phyloP scores from a whole-genome alignment of 2,329 filamentous ascomycete genomes.

The Fusarium neocosmosporiellum region DNA sequence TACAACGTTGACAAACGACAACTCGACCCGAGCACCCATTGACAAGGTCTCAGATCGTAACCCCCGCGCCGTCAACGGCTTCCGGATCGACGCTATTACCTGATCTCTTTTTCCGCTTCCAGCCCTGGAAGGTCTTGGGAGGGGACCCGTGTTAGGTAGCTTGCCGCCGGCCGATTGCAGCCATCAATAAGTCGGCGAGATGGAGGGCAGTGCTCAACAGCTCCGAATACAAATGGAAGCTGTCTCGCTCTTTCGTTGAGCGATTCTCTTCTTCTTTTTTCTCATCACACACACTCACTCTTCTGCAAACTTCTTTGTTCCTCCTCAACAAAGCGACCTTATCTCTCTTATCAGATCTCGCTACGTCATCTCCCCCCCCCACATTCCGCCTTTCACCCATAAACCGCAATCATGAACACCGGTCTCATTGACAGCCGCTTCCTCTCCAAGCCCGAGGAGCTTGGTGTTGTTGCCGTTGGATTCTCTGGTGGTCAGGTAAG shows the following conservation, averaged over 20 bases:
- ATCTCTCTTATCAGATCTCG: slow-evolving; percentile 27
- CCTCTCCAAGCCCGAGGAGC: slow-evolving; percentile 79
- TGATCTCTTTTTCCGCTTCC: slow-evolving; percentile 32
- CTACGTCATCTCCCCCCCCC: slow-evolving; percentile 42
- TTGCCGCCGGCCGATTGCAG: slow-evolving; percentile 43
- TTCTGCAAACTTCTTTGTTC: background rate
- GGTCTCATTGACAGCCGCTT: slow-evolving; percentile 75
- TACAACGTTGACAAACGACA: slow-evolving; percentile 28
- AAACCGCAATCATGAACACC: slow-evolving; percentile 58
- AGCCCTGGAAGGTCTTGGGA: slow-evolving; percentile 14
- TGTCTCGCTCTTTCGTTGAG: slow-evolving; percentile 6
- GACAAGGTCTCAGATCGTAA: slow-evolving; percentile 13
- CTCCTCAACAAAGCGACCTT: slow-evolving; percentile 3
- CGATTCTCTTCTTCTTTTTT: background rate
- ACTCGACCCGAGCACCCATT: slow-evolving; percentile 1
- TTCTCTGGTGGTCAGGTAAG: slow-evolving; percentile 96
- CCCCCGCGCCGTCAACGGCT: slow-evolving; percentile 29
- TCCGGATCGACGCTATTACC: slow-evolving; percentile 38
- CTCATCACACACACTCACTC: background rate
- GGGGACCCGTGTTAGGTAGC: slow-evolving; percentile 1
- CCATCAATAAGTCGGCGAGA: slow-evolving; percentile 17
- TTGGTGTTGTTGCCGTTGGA: slow-evolving; percentile 93
- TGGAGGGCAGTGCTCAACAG: slow-evolving; percentile 24
- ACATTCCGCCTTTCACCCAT: slow-evolving; percentile 32
- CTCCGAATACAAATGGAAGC: slow-evolving; percentile 37